phyloP scores from a whole-genome alignment of 352 stramenopile genomes.

The Phytopythium mirpurense region DNA sequence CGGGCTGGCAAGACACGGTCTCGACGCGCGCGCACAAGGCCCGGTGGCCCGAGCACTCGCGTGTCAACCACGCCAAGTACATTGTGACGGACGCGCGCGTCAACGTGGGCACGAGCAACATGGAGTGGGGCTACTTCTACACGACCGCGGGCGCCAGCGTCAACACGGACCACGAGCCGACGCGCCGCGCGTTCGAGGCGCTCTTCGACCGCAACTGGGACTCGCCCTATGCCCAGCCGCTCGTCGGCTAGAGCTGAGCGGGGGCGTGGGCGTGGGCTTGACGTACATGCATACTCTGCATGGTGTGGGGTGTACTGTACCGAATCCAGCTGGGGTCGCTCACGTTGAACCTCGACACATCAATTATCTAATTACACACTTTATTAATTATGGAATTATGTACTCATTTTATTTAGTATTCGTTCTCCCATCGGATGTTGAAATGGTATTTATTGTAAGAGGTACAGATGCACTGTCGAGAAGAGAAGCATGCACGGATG shows the following conservation, averaged over 20 bases:
- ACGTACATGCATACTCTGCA: too few relatives aligned
- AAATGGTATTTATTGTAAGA: too few relatives aligned
- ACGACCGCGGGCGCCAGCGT: slow-evolving; percentile 71
- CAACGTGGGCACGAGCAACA: slow-evolving; percentile 85
- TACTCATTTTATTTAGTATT: too few relatives aligned
- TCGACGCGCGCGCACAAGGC: slow-evolving; percentile 17
- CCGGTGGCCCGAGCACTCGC: slow-evolving; percentile 59
- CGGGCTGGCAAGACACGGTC: slow-evolving; percentile 70
- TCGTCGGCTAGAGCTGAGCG: slow-evolving; percentile 15
- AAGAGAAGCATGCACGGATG: too few relatives aligned
- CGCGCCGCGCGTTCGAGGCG: slow-evolving; percentile 41
- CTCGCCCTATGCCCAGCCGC: slow-evolving; percentile 47
- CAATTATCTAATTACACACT: too few relatives aligned
- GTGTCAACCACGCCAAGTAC: slow-evolving; percentile 84
- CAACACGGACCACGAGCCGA: slow-evolving; percentile 67
- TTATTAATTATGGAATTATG: too few relatives aligned
- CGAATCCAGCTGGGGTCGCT: too few relatives aligned
- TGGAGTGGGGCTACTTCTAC: slow-evolving; percentile 87
- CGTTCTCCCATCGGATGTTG: too few relatives aligned
- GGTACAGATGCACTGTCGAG: too few relatives aligned
- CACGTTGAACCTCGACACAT: too few relatives aligned
- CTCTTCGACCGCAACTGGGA: slow-evolving; percentile 78
- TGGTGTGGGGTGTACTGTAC: too few relatives aligned
- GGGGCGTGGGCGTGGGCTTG: too few relatives aligned
- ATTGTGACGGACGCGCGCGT: slow-evolving; percentile 75